Evolutionary conservation across 768 basidiomycete genomes (phyloP).

Genomic region (Dioszegia hungarica): DNA sequence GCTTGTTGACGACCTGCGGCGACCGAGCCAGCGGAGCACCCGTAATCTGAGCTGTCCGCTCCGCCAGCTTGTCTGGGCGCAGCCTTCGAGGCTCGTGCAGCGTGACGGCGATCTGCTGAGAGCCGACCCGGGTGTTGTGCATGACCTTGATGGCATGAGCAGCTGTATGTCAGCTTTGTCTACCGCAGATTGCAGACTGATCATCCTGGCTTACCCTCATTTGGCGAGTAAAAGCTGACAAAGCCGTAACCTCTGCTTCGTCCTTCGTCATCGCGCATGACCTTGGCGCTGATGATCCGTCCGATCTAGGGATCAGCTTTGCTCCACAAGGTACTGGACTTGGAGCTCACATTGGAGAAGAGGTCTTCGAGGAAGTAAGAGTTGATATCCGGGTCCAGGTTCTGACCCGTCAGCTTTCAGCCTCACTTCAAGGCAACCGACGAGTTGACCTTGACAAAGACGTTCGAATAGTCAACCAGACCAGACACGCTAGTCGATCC

Average conservation of each 20-base stretch:
- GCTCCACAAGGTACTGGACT: not conserved
- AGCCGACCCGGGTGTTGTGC: slow-evolving; percentile 23
- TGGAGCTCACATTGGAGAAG: slow-evolving; percentile 23
- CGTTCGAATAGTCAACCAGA: slow-evolving; percentile 35
- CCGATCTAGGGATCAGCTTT: slow-evolving; percentile 21
- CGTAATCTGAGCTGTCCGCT: not conserved
- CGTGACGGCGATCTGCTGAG: slow-evolving; percentile 24
- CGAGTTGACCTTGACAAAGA: slow-evolving; percentile 33
- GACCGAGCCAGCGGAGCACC: no score
- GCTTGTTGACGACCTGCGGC: no score
- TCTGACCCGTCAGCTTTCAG: slow-evolving; percentile 14
- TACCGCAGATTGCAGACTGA: not conserved
- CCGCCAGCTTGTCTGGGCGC: slow-evolving; percentile 32
- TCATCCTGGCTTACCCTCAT: slow-evolving; percentile 25
- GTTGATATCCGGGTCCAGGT: slow-evolving; percentile 38
- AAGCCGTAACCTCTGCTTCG: slow-evolving; percentile 94
- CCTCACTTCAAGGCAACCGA: no score
- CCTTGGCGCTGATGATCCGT: slow-evolving; percentile 47
- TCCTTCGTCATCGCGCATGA: slow-evolving; percentile 92
- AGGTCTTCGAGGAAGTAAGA: slow-evolving; percentile 27
- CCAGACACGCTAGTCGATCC: slow-evolving; percentile 34
- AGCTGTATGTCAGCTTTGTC: slow-evolving; percentile 9
- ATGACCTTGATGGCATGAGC: slow-evolving; percentile 23
- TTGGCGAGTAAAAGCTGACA: slow-evolving; percentile 63
- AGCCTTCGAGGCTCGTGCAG: slow-evolving; percentile 36